Base-by-base conservation (phyloP, 106 monocot genomes). In the Hemerocallis citrina region DNA sequence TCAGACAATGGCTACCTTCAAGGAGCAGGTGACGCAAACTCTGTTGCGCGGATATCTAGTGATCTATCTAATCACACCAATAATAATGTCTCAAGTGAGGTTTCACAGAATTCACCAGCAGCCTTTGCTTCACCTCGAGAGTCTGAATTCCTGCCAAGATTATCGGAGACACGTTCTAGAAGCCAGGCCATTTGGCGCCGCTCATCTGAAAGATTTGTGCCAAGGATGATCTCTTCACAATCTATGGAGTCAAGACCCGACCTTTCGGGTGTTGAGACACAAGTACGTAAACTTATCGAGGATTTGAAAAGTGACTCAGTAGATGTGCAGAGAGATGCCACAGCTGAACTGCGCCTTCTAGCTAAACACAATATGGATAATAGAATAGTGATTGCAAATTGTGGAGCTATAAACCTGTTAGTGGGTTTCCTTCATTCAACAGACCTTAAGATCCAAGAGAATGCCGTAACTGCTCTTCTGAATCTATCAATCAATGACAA, bases 401-500 rank as follows among this genome's bases (percentile, higher is more conserved):
- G 83, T 56, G 83, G 86, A 36, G 85, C 86, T 9, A 86, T 94
- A 65, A 56, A 35, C 63, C 67, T 55, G 12, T 69, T 94, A 39
- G 94, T 95, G 31, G 64, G 56, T 47, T 73, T 89, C 33, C 83
- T 94, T 46, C 72, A 71, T 52, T 91, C 90, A 44, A 32, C 71
- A 14, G 96, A 96, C 27, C 52, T 22, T 14, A 73, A 75, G 55
- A 85, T 62, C 4, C 96, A 96, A 61, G 96, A 87, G 66, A 74
- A 87, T 72, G 91, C 96, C 22, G 96, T 96, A 32, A 96, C 96
- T 31, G 79, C 84, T 0, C 76, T 96, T 30, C 54, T 91, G 36
- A 96, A 96, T 62, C 70, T 96, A 44, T 96, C 96, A 33, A 79
- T 96, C n/a, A 81, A 96, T 58, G 87, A 91, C 71, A 96, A 96